A percentile compares a stretch with the other conserved stretches of the same genome.
Conservation (phyloP, 805 yeast species). For the Metschnikowia kunwiensis region DNA sequence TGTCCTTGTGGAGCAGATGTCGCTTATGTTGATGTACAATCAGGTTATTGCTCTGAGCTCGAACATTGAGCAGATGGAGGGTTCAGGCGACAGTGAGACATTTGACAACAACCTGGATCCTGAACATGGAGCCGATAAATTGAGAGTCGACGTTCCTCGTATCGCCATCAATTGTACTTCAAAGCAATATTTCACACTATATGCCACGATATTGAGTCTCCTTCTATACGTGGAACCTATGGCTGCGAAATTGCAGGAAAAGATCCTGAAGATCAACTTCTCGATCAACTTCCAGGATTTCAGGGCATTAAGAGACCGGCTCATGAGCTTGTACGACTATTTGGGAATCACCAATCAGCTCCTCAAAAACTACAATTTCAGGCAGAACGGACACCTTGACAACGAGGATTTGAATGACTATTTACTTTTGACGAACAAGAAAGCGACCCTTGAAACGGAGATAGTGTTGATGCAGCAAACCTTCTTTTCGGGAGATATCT, state of each 20-base stretch:
- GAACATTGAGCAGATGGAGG: constrained; percentile 13
- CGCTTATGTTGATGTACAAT: constrained; percentile 60
- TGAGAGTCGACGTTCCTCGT: constrained; percentile 66
- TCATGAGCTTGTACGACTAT: constrained; percentile 49
- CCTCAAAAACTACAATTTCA: constrained; percentile 46
- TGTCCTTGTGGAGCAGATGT: constrained; percentile 60
- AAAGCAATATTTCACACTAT: constrained; percentile 64
- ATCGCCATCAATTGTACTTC: constrained; percentile 70
- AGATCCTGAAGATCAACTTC: constrained; percentile 61
- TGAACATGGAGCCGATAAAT: constrained; percentile 26
- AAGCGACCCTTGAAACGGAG: constrained; percentile 34
- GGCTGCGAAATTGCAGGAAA: constrained; percentile 52
- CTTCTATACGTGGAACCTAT: constrained; percentile 74
- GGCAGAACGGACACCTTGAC: constrained; percentile 43
- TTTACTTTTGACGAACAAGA: constrained; percentile 31
- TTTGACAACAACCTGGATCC: neutral
- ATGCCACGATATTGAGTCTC: constrained; percentile 58
- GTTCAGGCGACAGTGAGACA: neutral
- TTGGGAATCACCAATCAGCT: constrained; percentile 40
- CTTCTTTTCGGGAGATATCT: constrained; percentile 34
- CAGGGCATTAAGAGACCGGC: constrained; percentile 43
- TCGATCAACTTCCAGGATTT: constrained; percentile 69
- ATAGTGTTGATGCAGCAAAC: constrained; percentile 36
- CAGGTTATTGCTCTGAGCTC: constrained; percentile 30
- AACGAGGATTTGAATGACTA: constrained; percentile 48